A percentile compares a stretch with the other conserved stretches of the same genome.
Conservation (phyloP, 139 green algal genomes). For the Chlorella sp. region DNA sequence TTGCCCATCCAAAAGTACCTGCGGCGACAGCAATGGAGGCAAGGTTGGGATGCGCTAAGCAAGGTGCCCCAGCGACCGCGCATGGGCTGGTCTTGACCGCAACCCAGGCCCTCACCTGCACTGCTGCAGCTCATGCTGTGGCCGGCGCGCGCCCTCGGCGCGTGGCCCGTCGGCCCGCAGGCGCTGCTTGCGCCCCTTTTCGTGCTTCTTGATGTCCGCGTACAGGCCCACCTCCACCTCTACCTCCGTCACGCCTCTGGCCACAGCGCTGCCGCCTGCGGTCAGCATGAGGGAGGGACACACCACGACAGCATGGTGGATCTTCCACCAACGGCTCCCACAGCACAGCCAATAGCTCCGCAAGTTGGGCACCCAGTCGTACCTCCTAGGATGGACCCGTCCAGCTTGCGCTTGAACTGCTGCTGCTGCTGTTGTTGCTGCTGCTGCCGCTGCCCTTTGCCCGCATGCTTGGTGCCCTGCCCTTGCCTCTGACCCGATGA, state of each 20-base stretch:
- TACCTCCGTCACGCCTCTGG: not conserved
- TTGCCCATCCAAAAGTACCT: not conserved
- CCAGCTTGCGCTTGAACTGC: not conserved
- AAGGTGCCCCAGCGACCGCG: no score
- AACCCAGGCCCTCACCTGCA: no score
- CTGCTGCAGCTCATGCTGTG: no score
- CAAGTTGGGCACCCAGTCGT: no score
- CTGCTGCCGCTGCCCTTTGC: not conserved
- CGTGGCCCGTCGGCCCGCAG: no score
- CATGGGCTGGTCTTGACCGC: no score
- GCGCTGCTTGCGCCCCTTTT: constrained; percentile 1
- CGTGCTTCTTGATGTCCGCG: constrained; percentile 7
- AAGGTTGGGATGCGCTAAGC: not conserved
- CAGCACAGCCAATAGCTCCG: no score
- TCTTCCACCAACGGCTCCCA: no score
- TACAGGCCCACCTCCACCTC: constrained; percentile 8
- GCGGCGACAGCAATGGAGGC: not conserved
- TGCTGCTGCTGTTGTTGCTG: constrained; percentile 8
- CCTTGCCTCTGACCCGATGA: not conserved
- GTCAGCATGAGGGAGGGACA: no score
- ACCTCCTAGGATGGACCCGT: no score
- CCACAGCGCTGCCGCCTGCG: not conserved
- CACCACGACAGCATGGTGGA: no score
- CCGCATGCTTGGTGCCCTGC: not conserved
- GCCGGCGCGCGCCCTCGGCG: no score